Evolutionary conservation across 768 basidiomycete species (phyloP), one percentile per base, ranked within the genome.

Genomic region (Tremella yokohamensis): DNA sequence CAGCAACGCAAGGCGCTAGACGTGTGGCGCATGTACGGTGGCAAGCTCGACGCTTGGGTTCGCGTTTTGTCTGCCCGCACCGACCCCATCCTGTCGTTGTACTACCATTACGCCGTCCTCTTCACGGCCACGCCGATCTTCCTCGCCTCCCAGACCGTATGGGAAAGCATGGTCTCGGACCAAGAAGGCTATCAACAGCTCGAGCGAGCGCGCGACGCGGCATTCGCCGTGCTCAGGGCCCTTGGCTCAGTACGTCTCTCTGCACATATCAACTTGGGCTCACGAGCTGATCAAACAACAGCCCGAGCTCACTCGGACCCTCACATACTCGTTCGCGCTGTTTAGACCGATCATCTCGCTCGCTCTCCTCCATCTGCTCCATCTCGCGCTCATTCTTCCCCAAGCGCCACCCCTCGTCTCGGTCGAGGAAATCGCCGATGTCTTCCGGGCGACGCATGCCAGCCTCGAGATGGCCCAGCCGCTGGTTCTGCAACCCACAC

Each of bases 281-380:
- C 12, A 29, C 47, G 24, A 51, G 48, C 26, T 24, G 48, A 11
- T 19, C 12, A 40, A 15, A 40, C 18, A 20, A 12, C 39, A 72
- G 73, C 65, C 68, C 15, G 75, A 76, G 54, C 69, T 76, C 18
- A 64, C 67, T 16, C 65, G 75, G 1, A 76, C 72, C 8, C 37
- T 76, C 29, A 54, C 65, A 12, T 76, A 74, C 57, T 71, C 70
- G 0, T 72, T 73, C 59, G 64, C 70, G 24, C 64, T 76, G 9
- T 74, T 64, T 60, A 62, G 75, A 22, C 68, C 75, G 1, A 47
- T 67, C 8, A 55, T 76, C 16, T 69, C 60, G 1, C 62, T 72
- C 3, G 65, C 75, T 1, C 47, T 74, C 29, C 54, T 61, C 16
- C 69, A 68, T 38, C 56, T 76, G 13, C 47, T 71, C 29, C 58